These are phyloP conservation scores for Puccinia horiana DNA, from an alignment of 1,284 basidiomycete species.

Conservation along the genomic window DNA sequence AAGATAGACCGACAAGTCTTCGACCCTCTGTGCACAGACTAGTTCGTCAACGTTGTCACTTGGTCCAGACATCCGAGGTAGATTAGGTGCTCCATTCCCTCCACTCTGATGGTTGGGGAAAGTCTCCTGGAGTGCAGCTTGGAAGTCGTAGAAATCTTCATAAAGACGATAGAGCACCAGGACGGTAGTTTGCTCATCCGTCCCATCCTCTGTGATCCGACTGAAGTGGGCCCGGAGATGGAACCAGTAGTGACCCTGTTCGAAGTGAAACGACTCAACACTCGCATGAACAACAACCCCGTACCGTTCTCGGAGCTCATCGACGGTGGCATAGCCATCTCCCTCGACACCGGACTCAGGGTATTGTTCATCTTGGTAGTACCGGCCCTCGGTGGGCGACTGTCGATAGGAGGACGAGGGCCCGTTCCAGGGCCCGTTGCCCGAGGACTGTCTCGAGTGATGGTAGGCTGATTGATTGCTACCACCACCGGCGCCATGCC, in stretches of 20 bases:
- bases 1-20: constrained; percentile 87
- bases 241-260: constrained; percentile 97
- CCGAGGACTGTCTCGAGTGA: constrained; percentile 20
- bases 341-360: not conserved
- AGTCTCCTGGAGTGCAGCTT: constrained; percentile 78
- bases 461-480: constrained; percentile 44
- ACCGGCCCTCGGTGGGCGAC: not conserved
- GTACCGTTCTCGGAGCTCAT: constrained; percentile 43
- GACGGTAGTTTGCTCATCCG: constrained; percentile 63
- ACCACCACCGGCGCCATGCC: constrained; percentile 12
- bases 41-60: constrained; percentile 76
- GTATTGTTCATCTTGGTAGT: constrained; percentile 60
- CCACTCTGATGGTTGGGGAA: constrained; percentile 81
- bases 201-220: constrained; percentile 61
- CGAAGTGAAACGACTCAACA: constrained; percentile 93
- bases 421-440: constrained; percentile 26
- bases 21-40: constrained; percentile 76
- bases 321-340: constrained; percentile 44
- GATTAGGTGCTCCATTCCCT: constrained; percentile 63
- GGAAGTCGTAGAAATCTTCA: constrained; percentile 98
- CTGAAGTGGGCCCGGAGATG: constrained; percentile 81
- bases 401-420: not conserved
- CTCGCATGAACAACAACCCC: constrained; percentile 63
- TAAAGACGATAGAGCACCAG: constrained; percentile 92
- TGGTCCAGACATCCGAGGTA: constrained; percentile 96